These are phyloP conservation scores for Coriolopsis trogii DNA, from an alignment of 1,284 basidiomycete species.

Conservation along the genomic window DNA sequence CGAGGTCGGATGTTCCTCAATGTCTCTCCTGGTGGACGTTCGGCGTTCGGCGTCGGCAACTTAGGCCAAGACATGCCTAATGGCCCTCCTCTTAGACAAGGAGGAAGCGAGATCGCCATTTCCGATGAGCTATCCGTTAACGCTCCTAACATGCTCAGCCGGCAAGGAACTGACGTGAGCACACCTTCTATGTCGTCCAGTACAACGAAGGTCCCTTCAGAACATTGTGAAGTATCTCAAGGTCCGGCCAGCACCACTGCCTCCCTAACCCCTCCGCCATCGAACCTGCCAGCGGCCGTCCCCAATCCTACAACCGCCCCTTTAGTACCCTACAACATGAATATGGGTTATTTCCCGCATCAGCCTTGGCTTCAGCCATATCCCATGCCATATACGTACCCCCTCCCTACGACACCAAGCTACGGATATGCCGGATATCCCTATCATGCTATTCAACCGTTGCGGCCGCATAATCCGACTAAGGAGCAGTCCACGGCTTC, in stretches of 20 bases:
- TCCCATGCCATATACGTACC: conserved; percentile 52
- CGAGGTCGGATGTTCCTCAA: too few relatives aligned
- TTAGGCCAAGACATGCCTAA: too few relatives aligned
- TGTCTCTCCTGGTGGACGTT: too few relatives aligned
- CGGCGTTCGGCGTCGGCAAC: too few relatives aligned
- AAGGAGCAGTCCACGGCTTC: not conserved
- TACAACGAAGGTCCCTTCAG: conserved; percentile 22
- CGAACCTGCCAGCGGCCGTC: conserved; percentile 20
- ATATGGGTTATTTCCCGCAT: conserved; percentile 50
- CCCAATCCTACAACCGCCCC: too few relatives aligned
- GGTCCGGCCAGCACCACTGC: conserved; percentile 6
- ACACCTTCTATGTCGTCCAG: conserved; percentile 21
- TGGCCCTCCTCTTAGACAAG: too few relatives aligned
- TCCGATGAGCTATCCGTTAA: not conserved
- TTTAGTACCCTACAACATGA: conserved; percentile 43
- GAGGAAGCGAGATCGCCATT: too few relatives aligned
- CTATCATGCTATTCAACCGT: conserved; percentile 32
- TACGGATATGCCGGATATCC: conserved; percentile 47
- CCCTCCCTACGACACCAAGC: conserved; percentile 49
- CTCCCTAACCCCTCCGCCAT: conserved; percentile 14
- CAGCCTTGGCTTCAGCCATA: conserved; percentile 59
- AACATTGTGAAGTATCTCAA: conserved; percentile 1
- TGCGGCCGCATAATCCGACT: not conserved
- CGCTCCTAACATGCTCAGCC: not conserved
- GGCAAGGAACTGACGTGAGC: not conserved